Evolutionary conservation across 352 stramenopile species (phyloP), one percentile per base, ranked within the genome.

Genomic region (Globisporangium spiculum): DNA sequence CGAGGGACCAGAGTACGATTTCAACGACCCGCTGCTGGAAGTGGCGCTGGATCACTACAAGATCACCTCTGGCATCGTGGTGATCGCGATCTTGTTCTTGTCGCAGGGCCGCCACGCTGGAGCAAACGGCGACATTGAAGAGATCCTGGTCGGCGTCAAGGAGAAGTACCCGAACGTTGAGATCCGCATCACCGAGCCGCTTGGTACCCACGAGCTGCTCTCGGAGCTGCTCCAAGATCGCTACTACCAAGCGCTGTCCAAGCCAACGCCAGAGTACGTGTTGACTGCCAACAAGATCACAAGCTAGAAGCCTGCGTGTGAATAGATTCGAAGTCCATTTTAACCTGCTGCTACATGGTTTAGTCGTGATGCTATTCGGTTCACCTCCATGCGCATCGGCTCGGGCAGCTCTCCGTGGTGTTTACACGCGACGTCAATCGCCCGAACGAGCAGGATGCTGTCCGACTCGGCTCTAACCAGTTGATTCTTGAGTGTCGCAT

Each of bases 71-170:
- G 82, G 84, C 2, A 72, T 90, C 7, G 75, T 96, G 8, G 75
- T 96, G 6, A 67, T 92, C 22, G 81, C 87, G 24, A 78, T 93
- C 34, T 71, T 92, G 60, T 95, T 96, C 71, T 76, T 95, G 34
- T 92, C 87, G 0, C 83, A 89, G 34, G 89, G 84, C 22, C 80
- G 83, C 1, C 83, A 94, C 56, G 85, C 89, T 32, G 89, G 84
- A 12, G 80, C 84, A 32, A 84, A 88, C 36, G 86, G 85, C 18
- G 85, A 94, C 55, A 92, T 96, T 53, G 83, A 93, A 55, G 77
- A 88, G 63, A 94, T 94, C 53, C 64, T 93, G 12, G 60, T 79
- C 0, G 75, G 68, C 18, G 69, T 91, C 27, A 80, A 79, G 44
- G 57, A 62, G 24, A 71, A 67, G 44, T 62, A 93, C 61, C 78